Evolutionary conservation across 2,329 filamentous ascomycete genomes (phyloP).

Genomic region (Apiospora phragmitis): DNA sequence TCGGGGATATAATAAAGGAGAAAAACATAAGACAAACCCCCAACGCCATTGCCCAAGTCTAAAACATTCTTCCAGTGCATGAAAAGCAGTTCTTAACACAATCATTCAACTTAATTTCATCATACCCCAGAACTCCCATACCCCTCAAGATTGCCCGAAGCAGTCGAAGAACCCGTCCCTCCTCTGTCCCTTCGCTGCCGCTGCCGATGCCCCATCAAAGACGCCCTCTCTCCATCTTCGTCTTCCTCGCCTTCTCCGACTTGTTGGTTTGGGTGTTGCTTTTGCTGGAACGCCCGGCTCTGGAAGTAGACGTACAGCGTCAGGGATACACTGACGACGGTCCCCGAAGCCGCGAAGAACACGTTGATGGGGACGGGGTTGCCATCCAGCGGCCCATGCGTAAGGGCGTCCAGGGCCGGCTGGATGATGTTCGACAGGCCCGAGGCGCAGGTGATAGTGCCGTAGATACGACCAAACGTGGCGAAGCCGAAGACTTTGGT

Average conservation of each 20-base stretch:
- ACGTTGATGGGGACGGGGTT: slow-evolving; percentile 67
- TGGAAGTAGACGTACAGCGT: slow-evolving; percentile 22
- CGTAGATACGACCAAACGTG: slow-evolving; percentile 79
- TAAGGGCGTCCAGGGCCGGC: slow-evolving; percentile 67
- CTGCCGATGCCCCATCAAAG: neutral
- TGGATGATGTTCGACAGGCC: slow-evolving; percentile 73
- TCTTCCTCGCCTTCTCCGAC: no score
- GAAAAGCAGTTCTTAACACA: neutral
- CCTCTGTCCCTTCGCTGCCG: neutral
- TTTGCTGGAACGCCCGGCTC: slow-evolving; percentile 12
- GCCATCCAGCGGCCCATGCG: slow-evolving; percentile 60
- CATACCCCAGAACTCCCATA: neutral
- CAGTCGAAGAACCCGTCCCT: neutral
- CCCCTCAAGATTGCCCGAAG: neutral
- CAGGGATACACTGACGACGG: slow-evolving; percentile 51
- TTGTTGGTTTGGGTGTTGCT: neutral
- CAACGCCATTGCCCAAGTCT: neutral
- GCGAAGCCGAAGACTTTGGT: slow-evolving; percentile 79
- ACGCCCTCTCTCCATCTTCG: neutral
- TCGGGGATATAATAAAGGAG: no score
- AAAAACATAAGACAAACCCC: neutral
- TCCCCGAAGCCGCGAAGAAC: slow-evolving; percentile 52
- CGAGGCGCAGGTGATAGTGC: slow-evolving; percentile 71
- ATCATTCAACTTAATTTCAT: neutral
- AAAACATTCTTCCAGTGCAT: neutral